Conservation (phyloP, 1,284 basidiomycete genomes). For the Leccinum olivaceoglutinosum region DNA sequence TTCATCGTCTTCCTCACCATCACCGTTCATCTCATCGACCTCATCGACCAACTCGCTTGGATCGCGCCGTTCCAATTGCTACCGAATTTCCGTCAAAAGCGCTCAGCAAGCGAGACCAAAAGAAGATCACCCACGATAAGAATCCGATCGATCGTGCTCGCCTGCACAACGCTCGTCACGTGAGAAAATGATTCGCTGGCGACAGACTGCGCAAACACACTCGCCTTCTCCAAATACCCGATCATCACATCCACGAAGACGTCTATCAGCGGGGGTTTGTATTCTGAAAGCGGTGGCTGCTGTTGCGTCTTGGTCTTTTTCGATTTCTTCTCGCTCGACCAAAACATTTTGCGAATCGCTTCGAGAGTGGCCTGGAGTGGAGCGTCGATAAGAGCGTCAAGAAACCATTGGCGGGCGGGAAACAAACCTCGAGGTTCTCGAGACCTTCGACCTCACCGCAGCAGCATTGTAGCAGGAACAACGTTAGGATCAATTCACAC, state of each 20-base stretch:
- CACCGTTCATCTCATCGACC: constrained; percentile 32
- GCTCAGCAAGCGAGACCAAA: neutral
- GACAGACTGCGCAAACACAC: constrained; percentile 76
- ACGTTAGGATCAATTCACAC: constrained; percentile 64
- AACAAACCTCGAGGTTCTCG: constrained; percentile 57
- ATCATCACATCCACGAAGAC: constrained; percentile 85
- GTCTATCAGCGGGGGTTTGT: constrained; percentile 63
- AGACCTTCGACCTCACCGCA: constrained; percentile 54
- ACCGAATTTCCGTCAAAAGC: constrained; percentile 8
- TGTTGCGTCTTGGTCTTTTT: constrained; percentile 32
- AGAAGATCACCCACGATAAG: constrained; percentile 57
- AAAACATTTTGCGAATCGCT: constrained; percentile 48
- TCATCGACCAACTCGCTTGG: constrained; percentile 52
- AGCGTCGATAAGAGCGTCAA: neutral
- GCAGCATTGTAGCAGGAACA: constrained; percentile 66
- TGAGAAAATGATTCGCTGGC: constrained; percentile 81
- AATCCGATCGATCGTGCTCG: constrained; percentile 79
- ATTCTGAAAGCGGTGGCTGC: constrained; percentile 9
- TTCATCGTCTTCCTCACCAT: constrained; percentile 25
- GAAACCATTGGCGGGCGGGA: neutral
- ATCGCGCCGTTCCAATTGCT: constrained; percentile 80
- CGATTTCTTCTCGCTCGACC: constrained; percentile 38
- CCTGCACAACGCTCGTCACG: constrained; percentile 65
- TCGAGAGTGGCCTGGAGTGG: constrained; percentile 46
- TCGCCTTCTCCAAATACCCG: constrained; percentile 83